Percentiles rank a stretch among this genome's conserved stretches.
Evolutionary conservation across 2,329 filamentous ascomycete genomes (phyloP).

Genomic region (Colletotrichum brevisporum): DNA sequence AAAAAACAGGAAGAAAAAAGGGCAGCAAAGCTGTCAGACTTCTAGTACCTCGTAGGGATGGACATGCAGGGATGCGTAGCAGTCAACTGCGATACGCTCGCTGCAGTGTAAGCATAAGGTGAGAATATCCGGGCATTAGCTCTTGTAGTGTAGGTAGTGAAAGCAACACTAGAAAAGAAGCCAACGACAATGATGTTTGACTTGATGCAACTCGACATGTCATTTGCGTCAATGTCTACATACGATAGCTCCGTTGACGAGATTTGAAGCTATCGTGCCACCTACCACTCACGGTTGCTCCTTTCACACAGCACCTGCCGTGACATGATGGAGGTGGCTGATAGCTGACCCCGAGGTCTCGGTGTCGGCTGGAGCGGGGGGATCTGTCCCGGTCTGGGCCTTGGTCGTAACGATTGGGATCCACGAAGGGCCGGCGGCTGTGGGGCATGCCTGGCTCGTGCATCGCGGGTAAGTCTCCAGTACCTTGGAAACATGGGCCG

Average conservation of each 20-base stretch:
- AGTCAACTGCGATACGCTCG: not conserved
- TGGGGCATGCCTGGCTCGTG: conserved; percentile 27
- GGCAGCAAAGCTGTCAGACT: too few relatives aligned
- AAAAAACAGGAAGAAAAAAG: too few relatives aligned
- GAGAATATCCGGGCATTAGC: too few relatives aligned
- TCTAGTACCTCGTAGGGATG: too few relatives aligned
- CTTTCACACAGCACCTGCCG: conserved; percentile 14
- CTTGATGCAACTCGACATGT: not conserved
- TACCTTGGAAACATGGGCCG: conserved; percentile 26
- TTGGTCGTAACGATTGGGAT: conserved; percentile 6
- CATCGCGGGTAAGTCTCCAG: conserved; percentile 31
- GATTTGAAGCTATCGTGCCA: conserved; percentile 1
- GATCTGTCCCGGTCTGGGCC: conserved; percentile 24
- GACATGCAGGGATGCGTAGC: not conserved
- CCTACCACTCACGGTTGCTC: conserved; percentile 7
- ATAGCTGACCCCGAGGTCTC: conserved; percentile 20
- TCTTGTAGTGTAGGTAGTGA: too few relatives aligned
- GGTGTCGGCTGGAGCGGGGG: conserved; percentile 7
- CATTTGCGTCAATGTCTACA: not conserved
- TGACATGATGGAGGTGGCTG: conserved; percentile 34
- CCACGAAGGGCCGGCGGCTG: conserved; percentile 17
- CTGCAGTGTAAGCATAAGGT: not conserved
- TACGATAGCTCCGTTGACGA: too few relatives aligned
- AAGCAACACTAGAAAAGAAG: not conserved
- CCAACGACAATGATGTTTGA: not conserved